phyloP scores from a whole-genome alignment of 2,329 filamentous ascomycete genomes.

The Ophiostoma ulmi region DNA sequence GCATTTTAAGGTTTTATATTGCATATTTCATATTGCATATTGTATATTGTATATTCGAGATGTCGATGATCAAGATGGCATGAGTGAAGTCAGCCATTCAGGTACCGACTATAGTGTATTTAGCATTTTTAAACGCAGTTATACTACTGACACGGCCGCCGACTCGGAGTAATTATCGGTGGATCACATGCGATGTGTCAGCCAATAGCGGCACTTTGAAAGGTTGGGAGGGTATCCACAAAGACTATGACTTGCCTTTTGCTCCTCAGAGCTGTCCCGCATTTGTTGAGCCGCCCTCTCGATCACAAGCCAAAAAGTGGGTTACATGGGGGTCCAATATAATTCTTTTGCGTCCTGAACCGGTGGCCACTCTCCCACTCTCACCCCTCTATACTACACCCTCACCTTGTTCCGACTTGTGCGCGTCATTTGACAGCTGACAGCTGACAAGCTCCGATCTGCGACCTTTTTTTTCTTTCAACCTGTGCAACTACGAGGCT shows the following conservation, averaged over 20 bases:
- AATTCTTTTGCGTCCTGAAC: neutral
- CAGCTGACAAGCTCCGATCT: neutral
- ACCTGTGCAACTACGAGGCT: neutral
- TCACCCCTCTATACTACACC: neutral
- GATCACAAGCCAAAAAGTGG: constrained; percentile 17
- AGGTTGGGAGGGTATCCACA: constrained; percentile 10
- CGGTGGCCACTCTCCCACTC: neutral
- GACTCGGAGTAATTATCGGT: neutral
- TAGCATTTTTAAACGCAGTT: too few relatives aligned
- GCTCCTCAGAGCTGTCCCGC: neutral
- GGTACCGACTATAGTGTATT: too few relatives aligned
- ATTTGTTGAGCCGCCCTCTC: constrained; percentile 13
- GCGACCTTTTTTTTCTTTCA: neutral
- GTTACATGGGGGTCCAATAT: neutral
- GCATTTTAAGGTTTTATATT: too few relatives aligned
- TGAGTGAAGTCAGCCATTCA: too few relatives aligned
- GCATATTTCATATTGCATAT: too few relatives aligned
- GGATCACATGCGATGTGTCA: neutral
- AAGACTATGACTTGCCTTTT: neutral
- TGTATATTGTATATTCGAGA: too few relatives aligned
- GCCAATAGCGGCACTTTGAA: neutral
- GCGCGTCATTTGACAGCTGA: constrained; percentile 1
- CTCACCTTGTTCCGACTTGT: neutral
- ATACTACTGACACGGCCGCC: neutral
- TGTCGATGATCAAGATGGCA: too few relatives aligned